Conservation (phyloP, 306 rosid species). For the Bauhinia variegata region DNA sequence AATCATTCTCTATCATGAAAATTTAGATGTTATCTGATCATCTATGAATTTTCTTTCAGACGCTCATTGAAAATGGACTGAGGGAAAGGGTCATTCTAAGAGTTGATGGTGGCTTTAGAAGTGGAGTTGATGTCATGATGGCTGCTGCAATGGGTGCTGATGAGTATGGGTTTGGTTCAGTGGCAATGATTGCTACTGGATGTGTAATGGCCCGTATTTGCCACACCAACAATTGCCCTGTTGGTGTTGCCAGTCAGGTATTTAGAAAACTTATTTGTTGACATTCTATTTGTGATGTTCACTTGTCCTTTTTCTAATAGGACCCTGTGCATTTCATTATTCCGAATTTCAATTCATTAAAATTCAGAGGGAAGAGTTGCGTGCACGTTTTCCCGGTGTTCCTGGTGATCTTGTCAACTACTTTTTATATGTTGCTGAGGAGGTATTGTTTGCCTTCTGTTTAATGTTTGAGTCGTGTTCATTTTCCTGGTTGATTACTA, state of each 20-base stretch:
- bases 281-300: conserved; percentile 21
- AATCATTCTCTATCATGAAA: conserved; percentile 19
- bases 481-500: conserved; percentile 6
- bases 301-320: conserved; percentile 34
- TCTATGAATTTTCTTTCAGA: conserved; percentile 67
- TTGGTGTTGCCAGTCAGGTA: conserved; percentile 99
- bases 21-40: too few relatives aligned
- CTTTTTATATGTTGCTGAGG: conserved; percentile 94
- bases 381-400: conserved; percentile 99
- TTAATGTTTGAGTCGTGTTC: conserved; percentile 36
- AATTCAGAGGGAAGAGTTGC: conserved; percentile 92
- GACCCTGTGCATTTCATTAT: conserved; percentile 9
- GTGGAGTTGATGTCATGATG: conserved; percentile 96
- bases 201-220: conserved; percentile 98
- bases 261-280: conserved; percentile 26
- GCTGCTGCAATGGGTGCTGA: conserved; percentile 99
- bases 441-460: conserved; percentile 57
- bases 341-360: conserved; percentile 12
- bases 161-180: conserved; percentile 95
- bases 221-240: conserved; percentile 98
- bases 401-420: conserved; percentile 99
- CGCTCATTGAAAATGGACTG: conserved; percentile 84
- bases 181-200: conserved; percentile 97
- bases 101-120: conserved; percentile 99
- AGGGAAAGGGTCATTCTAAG: conserved; percentile 97